Percentiles rank a stretch among this genome's conserved stretches.
phyloP scores from a whole-genome alignment of 371 early-diverging fungal genomes.

The Saksenaea vasiformis region DNA sequence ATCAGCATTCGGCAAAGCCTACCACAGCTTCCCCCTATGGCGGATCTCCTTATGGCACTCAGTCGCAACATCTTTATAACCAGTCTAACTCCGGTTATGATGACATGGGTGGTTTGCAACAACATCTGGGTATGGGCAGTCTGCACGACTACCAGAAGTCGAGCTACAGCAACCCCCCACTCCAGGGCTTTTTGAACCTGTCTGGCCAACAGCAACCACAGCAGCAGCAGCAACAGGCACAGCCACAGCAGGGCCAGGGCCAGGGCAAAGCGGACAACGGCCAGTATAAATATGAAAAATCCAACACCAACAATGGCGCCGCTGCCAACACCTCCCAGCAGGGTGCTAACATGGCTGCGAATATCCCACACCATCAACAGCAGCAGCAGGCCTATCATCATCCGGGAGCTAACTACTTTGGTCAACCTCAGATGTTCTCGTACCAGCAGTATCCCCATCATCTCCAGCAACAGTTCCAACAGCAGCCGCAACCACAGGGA shows the following conservation, averaged over 20 bases:
- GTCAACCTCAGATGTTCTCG: conserved; percentile 39
- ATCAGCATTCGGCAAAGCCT: conserved; percentile 40
- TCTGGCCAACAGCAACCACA: conserved; percentile 18
- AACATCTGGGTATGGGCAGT: conserved; percentile 30
- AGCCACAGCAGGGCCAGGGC: not conserved
- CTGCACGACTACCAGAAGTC: conserved; percentile 51
- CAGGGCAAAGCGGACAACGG: conserved; percentile 1
- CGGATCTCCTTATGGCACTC: conserved; percentile 42
- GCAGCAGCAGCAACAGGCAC: conserved; percentile 14
- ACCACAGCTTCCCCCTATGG: conserved; percentile 30
- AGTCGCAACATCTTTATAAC: conserved; percentile 52
- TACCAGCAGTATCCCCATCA: conserved; percentile 5
- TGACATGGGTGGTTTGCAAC: conserved; percentile 42
- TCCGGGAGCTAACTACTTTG: conserved; percentile 23
- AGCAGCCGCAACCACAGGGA: conserved; percentile 3
- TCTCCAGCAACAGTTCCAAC: conserved; percentile 7
- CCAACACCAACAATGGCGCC: conserved; percentile 10
- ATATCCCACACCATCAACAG: conserved; percentile 13
- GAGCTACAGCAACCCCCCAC: conserved; percentile 36
- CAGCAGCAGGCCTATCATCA: conserved; percentile 27
- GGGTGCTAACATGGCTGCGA: conserved; percentile 7
- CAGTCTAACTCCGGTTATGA: conserved; percentile 44
- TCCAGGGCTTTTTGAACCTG: conserved; percentile 33
- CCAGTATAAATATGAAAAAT: conserved; percentile 11
- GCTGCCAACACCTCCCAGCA: conserved; percentile 5